phyloP scores from a whole-genome alignment of 345 rosid species.

The Salix arbutifolia region DNA sequence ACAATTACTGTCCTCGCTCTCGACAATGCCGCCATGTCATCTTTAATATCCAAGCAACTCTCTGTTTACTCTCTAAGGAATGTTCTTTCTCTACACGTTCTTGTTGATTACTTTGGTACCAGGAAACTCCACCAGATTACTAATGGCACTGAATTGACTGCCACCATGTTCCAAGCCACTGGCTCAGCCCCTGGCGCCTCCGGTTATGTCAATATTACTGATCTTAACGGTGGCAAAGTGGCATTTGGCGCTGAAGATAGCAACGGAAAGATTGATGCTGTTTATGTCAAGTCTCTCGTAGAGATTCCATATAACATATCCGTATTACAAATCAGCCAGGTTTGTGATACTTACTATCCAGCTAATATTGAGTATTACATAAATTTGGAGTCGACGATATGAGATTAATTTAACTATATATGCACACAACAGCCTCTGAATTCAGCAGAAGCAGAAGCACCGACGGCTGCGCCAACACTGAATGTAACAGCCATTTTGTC shows the following conservation, averaged over 20 bases:
- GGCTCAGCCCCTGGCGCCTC: conserved; percentile 27
- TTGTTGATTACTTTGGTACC: conserved; percentile 31
- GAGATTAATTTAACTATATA: background rate
- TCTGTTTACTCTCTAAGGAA: conserved; percentile 23
- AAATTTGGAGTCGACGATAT: background rate
- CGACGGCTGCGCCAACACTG: conserved; percentile 24
- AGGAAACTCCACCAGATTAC: conserved; percentile 34
- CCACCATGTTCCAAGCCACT: conserved; percentile 35
- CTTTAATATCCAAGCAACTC: conserved; percentile 11
- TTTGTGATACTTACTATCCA: background rate
- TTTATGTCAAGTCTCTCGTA: conserved; percentile 23
- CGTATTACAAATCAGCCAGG: conserved; percentile 27
- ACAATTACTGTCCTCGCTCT: conserved; percentile 31
- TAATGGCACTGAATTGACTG: conserved; percentile 14
- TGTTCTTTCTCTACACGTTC: conserved; percentile 28
- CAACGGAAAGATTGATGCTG: conserved; percentile 21
- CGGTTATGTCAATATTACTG: conserved; percentile 27
- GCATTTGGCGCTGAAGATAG: conserved; percentile 18
- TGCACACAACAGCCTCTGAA: conserved; percentile 10
- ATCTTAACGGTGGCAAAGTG: conserved; percentile 26
- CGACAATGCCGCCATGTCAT: conserved; percentile 32
- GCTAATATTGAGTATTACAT: background rate
- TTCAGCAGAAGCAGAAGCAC: conserved; percentile 32
- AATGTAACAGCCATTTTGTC: conserved; percentile 24
- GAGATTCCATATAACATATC: conserved; percentile 33